Conservation (phyloP, 2,329 filamentous ascomycete genomes). For the Akanthomyces muscarius region DNA sequence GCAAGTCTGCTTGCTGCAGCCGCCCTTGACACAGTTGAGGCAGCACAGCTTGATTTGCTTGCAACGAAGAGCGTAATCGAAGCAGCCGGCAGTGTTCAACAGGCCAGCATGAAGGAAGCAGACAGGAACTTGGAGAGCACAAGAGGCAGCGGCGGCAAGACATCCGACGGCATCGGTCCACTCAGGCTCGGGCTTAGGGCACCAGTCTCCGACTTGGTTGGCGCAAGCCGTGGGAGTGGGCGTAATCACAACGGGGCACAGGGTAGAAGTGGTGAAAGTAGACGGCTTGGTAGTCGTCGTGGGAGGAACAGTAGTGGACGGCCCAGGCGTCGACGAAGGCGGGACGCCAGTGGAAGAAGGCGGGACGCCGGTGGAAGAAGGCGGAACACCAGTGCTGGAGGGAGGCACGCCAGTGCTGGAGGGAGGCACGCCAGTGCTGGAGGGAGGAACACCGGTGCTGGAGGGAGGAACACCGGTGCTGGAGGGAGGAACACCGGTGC, state of each 20-base stretch:
- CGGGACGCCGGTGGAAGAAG: neutral
- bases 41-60: constrained; percentile 12
- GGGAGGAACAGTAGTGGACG: neutral
- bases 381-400: neutral
- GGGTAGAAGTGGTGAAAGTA: constrained; percentile 10
- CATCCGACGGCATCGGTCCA: constrained; percentile 2
- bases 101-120: constrained; percentile 13
- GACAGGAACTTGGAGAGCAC: neutral
- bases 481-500: neutral
- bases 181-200: constrained; percentile 3
- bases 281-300: constrained; percentile 8
- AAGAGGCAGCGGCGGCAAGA: neutral
- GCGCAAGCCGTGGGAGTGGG: neutral
- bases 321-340: neutral
- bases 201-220: constrained; percentile 13
- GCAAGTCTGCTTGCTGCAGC: constrained; percentile 14
- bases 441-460: neutral
- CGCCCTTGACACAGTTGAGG: neutral
- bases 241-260: constrained; percentile 8
- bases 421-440: neutral
- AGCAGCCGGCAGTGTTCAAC: neutral
- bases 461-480: neutral
- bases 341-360: neutral
- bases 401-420: neutral
- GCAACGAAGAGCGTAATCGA: constrained; percentile 9